Evolutionary conservation across 441 rosid genomes (phyloP), one percentile per base, ranked within the genome.

Genomic region (Populus hybrid): DNA sequence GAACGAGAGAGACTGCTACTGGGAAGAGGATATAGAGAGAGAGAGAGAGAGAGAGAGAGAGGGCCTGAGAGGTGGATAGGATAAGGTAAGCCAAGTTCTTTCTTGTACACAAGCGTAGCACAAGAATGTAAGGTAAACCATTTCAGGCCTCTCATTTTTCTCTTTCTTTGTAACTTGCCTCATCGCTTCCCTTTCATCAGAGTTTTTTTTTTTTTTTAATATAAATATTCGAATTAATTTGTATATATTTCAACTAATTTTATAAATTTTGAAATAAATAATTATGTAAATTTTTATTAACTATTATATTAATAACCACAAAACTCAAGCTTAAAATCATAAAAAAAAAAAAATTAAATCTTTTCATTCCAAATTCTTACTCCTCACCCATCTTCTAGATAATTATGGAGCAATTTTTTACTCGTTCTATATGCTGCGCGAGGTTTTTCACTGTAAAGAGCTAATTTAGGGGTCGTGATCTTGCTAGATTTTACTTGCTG

Each of bases 101-200:
- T 68, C 76, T 79, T 53, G 82, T 36, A 79, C 84, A 81, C 86
- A 80, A 73, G 80, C 73, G 46, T 11, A 40, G 12, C 26, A 9
- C 23, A 19, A 71, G 80, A 81, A 82, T 82, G 81, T 65, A 84
- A 82, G 91, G 90, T 85, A 80, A 85, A 82, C 78, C 78, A 91
- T 82, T 88, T 86, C 78, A 83, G 88, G 80, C 98, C 98, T 86
- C 97, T 88, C 94, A 71, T 92, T 90, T 92, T 75, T 19, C 23
- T 84, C 24, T 19, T 5, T 59, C 30, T 12, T 19, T 28, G 6
- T 1, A 7, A 26, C 40, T 14, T 73, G 18, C 76, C 72, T 67
- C 74, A 76, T 76, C 70, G 14, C n/a, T 63, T 67, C 18, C 61
- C 36, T 66, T 9, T 16, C 40, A 30, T 67, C 4, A 12, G 0